Evolutionary conservation across 1,139 yeast species (phyloP).

Genomic region (Candida sanyaensis): DNA sequence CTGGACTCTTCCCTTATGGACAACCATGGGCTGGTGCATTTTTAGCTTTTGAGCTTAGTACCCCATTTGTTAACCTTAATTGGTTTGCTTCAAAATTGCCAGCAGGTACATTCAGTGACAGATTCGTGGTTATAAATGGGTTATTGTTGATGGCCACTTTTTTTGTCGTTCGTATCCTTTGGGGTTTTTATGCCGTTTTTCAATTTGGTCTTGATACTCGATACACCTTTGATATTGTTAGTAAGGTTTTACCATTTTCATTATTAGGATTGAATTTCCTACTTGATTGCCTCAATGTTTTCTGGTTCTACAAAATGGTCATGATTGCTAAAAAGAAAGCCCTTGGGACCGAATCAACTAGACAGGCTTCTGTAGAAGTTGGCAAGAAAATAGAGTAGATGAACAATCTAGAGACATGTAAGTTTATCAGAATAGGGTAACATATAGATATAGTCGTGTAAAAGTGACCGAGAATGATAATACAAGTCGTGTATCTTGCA

Average conservation of each 20-base stretch:
- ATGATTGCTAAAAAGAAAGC: conserved; percentile 61
- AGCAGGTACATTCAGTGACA: conserved; percentile 51
- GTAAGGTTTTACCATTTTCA: conserved; percentile 29
- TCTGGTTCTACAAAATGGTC: conserved; percentile 86
- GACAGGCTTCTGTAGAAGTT: conserved; percentile 22
- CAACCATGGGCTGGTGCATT: conserved; percentile 84
- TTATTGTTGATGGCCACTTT: conserved; percentile 66
- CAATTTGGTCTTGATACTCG: conserved; percentile 56
- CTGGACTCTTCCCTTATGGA: conserved; percentile 50
- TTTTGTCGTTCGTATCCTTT: conserved; percentile 74
- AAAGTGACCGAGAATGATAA: neutral
- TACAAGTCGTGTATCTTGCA: neutral
- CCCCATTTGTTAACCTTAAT: conserved; percentile 89
- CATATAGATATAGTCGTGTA: neutral
- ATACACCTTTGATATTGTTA: conserved; percentile 30
- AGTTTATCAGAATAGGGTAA: neutral
- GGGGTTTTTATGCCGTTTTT: conserved; percentile 82
- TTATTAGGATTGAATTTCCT: conserved; percentile 64
- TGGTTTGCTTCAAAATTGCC: conserved; percentile 87
- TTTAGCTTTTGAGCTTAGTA: conserved; percentile 83
- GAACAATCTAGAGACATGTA: neutral
- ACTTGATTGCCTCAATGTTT: conserved; percentile 68
- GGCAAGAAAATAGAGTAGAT: conserved; percentile 21
- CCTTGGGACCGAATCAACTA: conserved; percentile 23
- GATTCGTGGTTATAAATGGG: conserved; percentile 66